Percentiles rank a stretch among this genome's conserved stretches.
Evolutionary conservation across 768 basidiomycete genomes (phyloP).

Genomic region (Amanita muscaria): DNA sequence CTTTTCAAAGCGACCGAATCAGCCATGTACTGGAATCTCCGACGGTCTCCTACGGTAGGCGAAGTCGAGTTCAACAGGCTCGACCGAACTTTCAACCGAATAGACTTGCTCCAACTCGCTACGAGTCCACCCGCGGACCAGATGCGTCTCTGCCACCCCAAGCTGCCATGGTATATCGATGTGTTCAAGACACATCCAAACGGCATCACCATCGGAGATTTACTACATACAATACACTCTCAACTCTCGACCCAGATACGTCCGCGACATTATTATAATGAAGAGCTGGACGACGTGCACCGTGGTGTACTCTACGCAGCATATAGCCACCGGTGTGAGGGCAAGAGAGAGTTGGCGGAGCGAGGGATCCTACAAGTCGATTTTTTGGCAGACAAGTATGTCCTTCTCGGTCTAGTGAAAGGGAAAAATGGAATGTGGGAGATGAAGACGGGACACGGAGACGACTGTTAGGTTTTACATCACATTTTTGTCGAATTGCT

Average conservation of each 20-base stretch:
- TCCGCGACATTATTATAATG: slow-evolving; percentile 50
- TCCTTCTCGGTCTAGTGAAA: slow-evolving; percentile 46
- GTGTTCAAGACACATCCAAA: slow-evolving; percentile 34
- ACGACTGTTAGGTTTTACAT: background rate
- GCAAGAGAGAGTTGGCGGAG: slow-evolving; percentile 21
- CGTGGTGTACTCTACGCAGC: slow-evolving; percentile 34
- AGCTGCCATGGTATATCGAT: slow-evolving; percentile 64
- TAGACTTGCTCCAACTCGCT: slow-evolving; percentile 47
- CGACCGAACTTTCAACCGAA: slow-evolving; percentile 30
- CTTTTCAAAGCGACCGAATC: slow-evolving; percentile 21
- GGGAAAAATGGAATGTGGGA: slow-evolving; percentile 57
- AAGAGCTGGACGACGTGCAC: slow-evolving; percentile 39
- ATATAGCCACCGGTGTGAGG: slow-evolving; percentile 37
- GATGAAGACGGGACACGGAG: slow-evolving; percentile 38
- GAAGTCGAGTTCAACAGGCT: slow-evolving; percentile 37
- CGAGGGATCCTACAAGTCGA: slow-evolving; percentile 50
- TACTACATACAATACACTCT: slow-evolving; percentile 37
- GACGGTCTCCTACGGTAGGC: slow-evolving; percentile 23
- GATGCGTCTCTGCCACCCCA: slow-evolving; percentile 49
- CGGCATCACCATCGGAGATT: slow-evolving; percentile 52
- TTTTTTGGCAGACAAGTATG: slow-evolving; percentile 43
- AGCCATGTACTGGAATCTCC: slow-evolving; percentile 42
- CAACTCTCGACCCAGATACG: slow-evolving; percentile 38
- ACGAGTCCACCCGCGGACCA: slow-evolving; percentile 39
- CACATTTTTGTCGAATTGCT: background rate